phyloP scores from a whole-genome alignment of 306 rosid genomes.

The Lupinus albus region DNA sequence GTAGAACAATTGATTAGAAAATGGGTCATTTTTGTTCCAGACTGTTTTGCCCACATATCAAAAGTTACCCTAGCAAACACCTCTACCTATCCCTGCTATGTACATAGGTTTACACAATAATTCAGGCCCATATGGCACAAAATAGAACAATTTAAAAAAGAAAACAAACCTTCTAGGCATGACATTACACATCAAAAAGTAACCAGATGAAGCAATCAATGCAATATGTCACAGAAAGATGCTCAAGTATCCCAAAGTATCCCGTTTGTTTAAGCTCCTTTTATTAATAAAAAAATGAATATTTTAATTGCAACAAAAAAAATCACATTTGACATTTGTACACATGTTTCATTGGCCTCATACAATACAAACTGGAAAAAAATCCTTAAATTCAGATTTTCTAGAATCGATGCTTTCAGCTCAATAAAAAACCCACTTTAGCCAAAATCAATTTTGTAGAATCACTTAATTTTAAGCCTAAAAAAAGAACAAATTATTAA shows the following conservation, averaged over 20 bases:
- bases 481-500: not conserved
- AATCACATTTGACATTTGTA: not conserved
- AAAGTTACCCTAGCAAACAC: not conserved
- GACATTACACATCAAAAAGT: slow-evolving; percentile 6
- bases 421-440: not conserved
- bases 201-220: not conserved
- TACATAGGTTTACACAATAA: not conserved
- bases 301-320: not conserved
- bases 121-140: slow-evolving; percentile 16
- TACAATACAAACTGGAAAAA: not conserved
- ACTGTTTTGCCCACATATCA: too few relatives aligned
- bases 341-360: not conserved
- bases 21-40: too few relatives aligned
- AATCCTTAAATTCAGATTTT: not conserved
- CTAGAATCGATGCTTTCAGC: too few relatives aligned
- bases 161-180: slow-evolving; percentile 14
- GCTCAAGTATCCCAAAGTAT: not conserved
- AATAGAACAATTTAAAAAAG: not conserved
- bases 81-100: not conserved
- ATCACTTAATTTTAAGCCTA: too few relatives aligned
- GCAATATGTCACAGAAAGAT: not conserved
- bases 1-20: too few relatives aligned
- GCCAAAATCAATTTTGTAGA: too few relatives aligned
- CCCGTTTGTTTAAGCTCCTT: too few relatives aligned
- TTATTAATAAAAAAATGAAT: not conserved